phyloP scores from a whole-genome alignment of 1,284 basidiomycete species.

The Moesziomyces antarcticus region DNA sequence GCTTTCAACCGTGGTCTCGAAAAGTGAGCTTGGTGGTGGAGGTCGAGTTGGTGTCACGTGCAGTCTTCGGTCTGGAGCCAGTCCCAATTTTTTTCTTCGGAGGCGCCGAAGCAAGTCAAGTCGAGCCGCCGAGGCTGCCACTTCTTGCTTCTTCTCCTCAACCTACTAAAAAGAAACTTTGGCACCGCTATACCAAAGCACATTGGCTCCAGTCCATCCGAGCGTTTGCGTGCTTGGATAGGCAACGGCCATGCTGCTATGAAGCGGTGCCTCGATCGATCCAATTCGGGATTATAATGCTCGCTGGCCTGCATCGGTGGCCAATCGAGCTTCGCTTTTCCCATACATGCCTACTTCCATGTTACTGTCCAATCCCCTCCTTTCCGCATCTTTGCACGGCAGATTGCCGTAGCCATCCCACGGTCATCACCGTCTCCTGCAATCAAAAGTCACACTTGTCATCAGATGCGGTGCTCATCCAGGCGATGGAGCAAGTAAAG shows the following conservation, averaged over 20 bases:
- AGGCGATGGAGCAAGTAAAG: background rate
- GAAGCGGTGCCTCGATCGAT: conserved; percentile 43
- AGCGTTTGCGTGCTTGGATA: conserved; percentile 46
- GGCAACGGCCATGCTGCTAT: conserved; percentile 44
- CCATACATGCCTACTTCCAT: conserved; percentile 22
- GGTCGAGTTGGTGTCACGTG: conserved; percentile 19
- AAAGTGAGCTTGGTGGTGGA: background rate
- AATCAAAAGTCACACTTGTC: too few relatives aligned
- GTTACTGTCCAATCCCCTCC: background rate
- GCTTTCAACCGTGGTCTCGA: background rate
- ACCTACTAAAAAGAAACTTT: conserved; percentile 51
- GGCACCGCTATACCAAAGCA: conserved; percentile 51
- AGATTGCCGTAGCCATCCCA: too few relatives aligned
- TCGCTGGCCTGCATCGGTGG: conserved; percentile 35
- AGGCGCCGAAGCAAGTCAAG: background rate
- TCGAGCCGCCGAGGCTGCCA: background rate
- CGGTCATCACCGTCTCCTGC: too few relatives aligned
- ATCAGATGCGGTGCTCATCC: too few relatives aligned
- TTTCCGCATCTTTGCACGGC: background rate
- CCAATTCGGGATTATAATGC: conserved; percentile 49
- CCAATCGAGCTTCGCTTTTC: conserved; percentile 52
- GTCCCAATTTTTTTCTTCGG: background rate
- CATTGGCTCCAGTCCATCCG: conserved; percentile 34
- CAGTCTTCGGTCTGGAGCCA: background rate
- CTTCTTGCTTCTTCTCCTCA: conserved; percentile 35